Base-by-base conservation (phyloP, 768 basidiomycete species). In the Trametes sanguinea region DNA sequence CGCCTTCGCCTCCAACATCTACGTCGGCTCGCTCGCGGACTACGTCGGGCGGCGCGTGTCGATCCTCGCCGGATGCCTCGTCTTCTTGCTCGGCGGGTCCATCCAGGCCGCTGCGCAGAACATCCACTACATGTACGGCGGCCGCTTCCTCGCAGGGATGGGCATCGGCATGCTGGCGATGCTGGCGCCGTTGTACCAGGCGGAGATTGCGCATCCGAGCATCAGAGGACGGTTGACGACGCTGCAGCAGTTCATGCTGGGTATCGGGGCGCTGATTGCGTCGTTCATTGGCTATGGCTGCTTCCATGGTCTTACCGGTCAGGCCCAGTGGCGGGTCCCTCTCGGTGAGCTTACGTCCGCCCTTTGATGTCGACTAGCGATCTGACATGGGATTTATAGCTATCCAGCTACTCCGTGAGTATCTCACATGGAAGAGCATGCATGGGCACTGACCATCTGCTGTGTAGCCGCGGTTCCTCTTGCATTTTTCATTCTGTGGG, bases 171-270 rank as follows among this genome's bases (percentile, higher is more conserved):
- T 83, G 60, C 78, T 83, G 63, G 78, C 81, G 7, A 80, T 82
- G 68, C 71, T 81, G 16, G 79, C 80, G 5, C 78, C 81, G 30
- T 68, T 86, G 9, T 85, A 86, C 68, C 83, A 85, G 73, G 80
- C 83, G 16, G 83, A 85, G 71, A 85, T 86, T 53, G 81, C 83
- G 2, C 82, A 83, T 60, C 82, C 83, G 0, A 80, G 79, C 72
- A 83, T 83, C 45, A 76, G 82, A n/a, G 83, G 83, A 9, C 75
- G 81, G 16, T 72, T 83, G 42, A 83, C 81, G 2, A 83, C 82
- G 4, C 71, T 84, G 35, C 82, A 83, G 69, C 82, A 82, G 63
- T 80, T 82, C 66, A 83, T 81, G 81, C 69, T 83, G 7, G 81
- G 81, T 44, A 58, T 72, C 65, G 62, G 68, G 74, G 79, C 83